phyloP scores from a whole-genome alignment of 306 rosid species.

The Neltuma alba region DNA sequence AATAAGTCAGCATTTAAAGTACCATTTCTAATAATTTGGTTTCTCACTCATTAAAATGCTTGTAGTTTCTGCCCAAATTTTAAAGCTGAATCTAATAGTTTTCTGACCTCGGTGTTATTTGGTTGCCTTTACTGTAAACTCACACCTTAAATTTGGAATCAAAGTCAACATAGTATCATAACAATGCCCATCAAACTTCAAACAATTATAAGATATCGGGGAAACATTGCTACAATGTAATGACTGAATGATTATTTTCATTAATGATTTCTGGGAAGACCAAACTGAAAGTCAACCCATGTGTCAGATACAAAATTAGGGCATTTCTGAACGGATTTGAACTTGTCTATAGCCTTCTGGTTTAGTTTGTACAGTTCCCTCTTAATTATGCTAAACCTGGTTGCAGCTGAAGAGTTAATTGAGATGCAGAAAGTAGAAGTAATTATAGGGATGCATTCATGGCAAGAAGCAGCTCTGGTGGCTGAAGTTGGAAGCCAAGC shows the following conservation, averaged over 20 bases:
- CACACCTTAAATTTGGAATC: background rate
- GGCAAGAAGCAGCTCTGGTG: constrained; percentile 60
- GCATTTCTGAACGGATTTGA: background rate
- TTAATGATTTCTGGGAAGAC: background rate
- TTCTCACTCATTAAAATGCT: background rate
- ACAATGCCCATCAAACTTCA: background rate
- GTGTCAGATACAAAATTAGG: background rate
- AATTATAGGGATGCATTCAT: constrained; percentile 59
- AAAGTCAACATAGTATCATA: background rate
- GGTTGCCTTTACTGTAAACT: background rate
- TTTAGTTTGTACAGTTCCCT: background rate
- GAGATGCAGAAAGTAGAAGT: constrained; percentile 41
- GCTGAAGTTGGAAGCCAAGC: constrained; percentile 50
- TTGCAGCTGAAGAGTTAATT: constrained; percentile 57
- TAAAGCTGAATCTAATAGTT: no score
- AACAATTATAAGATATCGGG: background rate
- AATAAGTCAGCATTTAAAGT: background rate
- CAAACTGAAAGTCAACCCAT: background rate
- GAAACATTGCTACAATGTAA: background rate
- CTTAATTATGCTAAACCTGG: background rate
- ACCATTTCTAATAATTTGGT: background rate
- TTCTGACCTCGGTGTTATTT: background rate
- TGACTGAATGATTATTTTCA: background rate
- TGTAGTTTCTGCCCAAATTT: background rate
- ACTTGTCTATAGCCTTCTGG: background rate